Evolutionary conservation across 495 filamentous ascomycete genomes (phyloP).

Genomic region (Lasiosphaeriaceae sp.): DNA sequence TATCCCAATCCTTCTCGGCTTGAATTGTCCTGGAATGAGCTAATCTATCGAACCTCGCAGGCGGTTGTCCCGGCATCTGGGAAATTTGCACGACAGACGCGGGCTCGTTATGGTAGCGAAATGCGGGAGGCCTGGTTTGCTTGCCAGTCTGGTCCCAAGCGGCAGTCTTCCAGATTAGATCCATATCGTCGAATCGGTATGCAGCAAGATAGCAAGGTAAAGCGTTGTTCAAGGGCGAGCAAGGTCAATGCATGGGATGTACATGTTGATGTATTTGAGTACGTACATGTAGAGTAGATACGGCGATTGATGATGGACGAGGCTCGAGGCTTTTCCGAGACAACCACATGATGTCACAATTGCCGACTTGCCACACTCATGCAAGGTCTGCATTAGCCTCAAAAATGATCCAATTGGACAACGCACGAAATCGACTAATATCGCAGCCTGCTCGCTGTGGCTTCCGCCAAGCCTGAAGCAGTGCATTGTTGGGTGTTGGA

Average conservation of each 20-base stretch:
- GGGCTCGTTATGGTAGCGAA: not conserved
- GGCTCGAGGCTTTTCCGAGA: too few relatives aligned
- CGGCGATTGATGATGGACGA: too few relatives aligned
- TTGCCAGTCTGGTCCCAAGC: not conserved
- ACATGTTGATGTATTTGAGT: too few relatives aligned
- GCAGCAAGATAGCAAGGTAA: too few relatives aligned
- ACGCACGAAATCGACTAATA: not conserved
- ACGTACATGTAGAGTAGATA: too few relatives aligned
- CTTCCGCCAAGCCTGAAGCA: not conserved
- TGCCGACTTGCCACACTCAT: not conserved
- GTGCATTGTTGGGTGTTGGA: not conserved
- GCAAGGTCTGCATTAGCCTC: not conserved
- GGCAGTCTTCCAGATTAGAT: conserved; percentile 1
- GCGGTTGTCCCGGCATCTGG: not conserved
- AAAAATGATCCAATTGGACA: not conserved
- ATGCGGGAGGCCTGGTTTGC: not conserved
- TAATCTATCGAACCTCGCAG: not conserved
- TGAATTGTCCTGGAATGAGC: not conserved
- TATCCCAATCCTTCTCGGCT: not conserved
- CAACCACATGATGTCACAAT: too few relatives aligned
- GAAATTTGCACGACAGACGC: not conserved
- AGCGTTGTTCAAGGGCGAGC: too few relatives aligned
- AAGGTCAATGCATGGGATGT: too few relatives aligned
- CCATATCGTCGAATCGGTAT: too few relatives aligned
- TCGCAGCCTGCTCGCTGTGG: not conserved